Percentiles rank a stretch among this genome's conserved stretches.
phyloP scores from a whole-genome alignment of 2,329 filamentous ascomycete species.

The Penicillium sp. region DNA sequence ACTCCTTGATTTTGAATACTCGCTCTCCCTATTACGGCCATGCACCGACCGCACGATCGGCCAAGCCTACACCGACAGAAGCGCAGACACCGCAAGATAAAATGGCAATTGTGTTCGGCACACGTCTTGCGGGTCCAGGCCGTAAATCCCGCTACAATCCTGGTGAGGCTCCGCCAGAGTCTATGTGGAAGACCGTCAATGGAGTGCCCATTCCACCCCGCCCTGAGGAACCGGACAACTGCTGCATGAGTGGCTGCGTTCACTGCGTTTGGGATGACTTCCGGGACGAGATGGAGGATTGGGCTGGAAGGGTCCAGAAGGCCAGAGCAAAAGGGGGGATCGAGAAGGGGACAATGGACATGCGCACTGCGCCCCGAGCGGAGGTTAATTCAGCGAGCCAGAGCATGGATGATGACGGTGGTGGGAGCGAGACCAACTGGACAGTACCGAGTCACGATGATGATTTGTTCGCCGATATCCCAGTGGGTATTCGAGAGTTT shows the following conservation, averaged over 20 bases:
- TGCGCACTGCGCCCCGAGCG: constrained; percentile 30
- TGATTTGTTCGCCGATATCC: constrained; percentile 72
- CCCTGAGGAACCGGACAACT: constrained; percentile 90
- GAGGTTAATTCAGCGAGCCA: constrained; percentile 48
- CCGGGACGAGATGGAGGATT: constrained; percentile 87
- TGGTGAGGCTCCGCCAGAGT: constrained; percentile 54
- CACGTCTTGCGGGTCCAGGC: constrained; percentile 66
- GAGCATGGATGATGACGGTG: constrained; percentile 76
- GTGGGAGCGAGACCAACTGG: constrained; percentile 69
- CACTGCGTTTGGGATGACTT: constrained; percentile 95
- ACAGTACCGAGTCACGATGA: constrained; percentile 41
- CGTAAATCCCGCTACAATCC: constrained; percentile 54
- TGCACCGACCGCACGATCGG: constrained; percentile 17
- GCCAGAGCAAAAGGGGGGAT: constrained; percentile 47
- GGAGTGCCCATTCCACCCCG: constrained; percentile 77
- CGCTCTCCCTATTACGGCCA: constrained; percentile 23
- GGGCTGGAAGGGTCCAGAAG: constrained; percentile 61
- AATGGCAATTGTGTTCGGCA: constrained; percentile 73
- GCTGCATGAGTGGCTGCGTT: constrained; percentile 98
- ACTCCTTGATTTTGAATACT: constrained; percentile 39
- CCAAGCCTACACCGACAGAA: constrained; percentile 13
- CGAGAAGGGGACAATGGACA: constrained; percentile 27
- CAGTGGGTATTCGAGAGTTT: constrained; percentile 90
- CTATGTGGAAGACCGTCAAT: constrained; percentile 58
- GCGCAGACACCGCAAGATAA: constrained; percentile 40